Conservation (phyloP, 148 eudicot species). For the Vaccinium corymbosum region DNA sequence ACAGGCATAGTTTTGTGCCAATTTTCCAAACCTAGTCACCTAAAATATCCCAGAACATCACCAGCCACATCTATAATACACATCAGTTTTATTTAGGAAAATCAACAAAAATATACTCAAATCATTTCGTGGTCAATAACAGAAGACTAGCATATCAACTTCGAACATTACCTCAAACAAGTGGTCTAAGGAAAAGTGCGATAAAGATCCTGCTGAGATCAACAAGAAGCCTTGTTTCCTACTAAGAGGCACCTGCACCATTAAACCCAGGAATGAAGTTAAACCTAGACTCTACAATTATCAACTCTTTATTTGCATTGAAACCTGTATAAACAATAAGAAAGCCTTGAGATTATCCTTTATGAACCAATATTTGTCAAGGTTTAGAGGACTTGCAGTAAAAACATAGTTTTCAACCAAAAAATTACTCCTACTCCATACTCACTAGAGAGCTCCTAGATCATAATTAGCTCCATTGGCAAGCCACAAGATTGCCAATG, state of each 20-base stretch:
- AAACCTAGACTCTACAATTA: neutral
- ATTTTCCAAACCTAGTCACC: no score
- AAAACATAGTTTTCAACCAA: neutral
- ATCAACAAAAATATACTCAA: neutral
- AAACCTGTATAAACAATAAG: neutral
- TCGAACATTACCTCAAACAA: conserved; percentile 52
- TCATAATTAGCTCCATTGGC: neutral
- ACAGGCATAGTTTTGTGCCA: no score
- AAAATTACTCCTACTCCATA: neutral
- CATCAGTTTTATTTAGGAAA: neutral
- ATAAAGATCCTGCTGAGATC: conserved; percentile 76
- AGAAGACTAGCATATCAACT: neutral
- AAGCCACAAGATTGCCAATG: neutral
- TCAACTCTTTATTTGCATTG: neutral
- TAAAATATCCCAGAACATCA: neutral
- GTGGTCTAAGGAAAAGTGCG: conserved; percentile 52
- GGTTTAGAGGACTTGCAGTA: neutral
- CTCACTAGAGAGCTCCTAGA: neutral
- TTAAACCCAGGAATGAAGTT: neutral
- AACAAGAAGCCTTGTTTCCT: conserved; percentile 67
- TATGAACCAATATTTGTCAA: neutral
- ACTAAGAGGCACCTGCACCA: conserved; percentile 60
- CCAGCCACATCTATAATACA: neutral
- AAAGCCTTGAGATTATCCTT: neutral
- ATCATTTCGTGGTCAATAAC: neutral